A percentile compares a stretch with the other conserved stretches of the same genome.
Conservation (phyloP, 495 filamentous ascomycete genomes). For the Tricharina praecox region DNA sequence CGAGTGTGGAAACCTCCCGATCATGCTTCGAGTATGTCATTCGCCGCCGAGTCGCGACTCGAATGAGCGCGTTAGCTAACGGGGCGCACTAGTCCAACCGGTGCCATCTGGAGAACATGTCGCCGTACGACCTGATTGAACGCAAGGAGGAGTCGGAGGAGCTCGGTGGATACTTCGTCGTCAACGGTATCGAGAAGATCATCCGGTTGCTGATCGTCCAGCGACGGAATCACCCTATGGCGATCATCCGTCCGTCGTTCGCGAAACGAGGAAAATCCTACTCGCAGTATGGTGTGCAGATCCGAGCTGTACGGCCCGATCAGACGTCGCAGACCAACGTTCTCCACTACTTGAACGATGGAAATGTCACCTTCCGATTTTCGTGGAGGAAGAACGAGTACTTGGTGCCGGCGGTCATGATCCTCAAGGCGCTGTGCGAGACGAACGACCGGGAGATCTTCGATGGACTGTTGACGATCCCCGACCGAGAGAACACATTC, state of each 20-base stretch:
- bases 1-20: constrained; percentile 73
- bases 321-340: constrained; percentile 97
- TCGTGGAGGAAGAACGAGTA: constrained; percentile 97
- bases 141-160: constrained; percentile 75
- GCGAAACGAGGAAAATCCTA: constrained; percentile 66
- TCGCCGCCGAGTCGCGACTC: background rate
- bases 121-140: constrained; percentile 62
- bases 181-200: constrained; percentile 92
- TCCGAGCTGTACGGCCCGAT: constrained; percentile 81
- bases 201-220: constrained; percentile 82
- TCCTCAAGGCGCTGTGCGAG: constrained; percentile 83
- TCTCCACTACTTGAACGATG: constrained; percentile 84
- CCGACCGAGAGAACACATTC: constrained; percentile 73
- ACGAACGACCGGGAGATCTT: constrained; percentile 95
- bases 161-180: constrained; percentile 75
- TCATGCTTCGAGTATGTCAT: constrained; percentile 63
- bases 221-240: constrained; percentile 82
- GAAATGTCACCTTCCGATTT: constrained; percentile 90
- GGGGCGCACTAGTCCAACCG: constrained; percentile 56
- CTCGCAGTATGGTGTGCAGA: constrained; percentile 74
- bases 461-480: constrained; percentile 64
- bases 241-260: constrained; percentile 79
- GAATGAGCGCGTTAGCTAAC: constrained; percentile 10
- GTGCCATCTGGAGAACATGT: constrained; percentile 73
- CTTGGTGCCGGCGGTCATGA: constrained; percentile 85